Conservation (phyloP, 78 protist species). For the Planoprotostelium fungivorum region DNA sequence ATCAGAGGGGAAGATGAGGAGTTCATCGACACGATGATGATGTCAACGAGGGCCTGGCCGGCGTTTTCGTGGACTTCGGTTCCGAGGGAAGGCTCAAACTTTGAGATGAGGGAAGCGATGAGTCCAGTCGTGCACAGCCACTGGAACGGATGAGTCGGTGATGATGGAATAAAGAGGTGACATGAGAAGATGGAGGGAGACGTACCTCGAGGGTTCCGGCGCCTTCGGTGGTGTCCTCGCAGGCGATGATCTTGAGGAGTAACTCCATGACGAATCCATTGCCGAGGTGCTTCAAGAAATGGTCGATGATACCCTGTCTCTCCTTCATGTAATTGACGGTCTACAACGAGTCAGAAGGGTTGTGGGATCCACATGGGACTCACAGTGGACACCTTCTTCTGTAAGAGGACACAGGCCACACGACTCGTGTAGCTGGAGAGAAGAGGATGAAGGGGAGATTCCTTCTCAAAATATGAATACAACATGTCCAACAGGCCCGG, state of each 20-base stretch:
- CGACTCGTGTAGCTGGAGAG: not conserved
- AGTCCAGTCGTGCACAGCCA: slow-evolving; percentile 3
- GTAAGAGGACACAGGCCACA: not conserved
- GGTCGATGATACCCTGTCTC: slow-evolving; percentile 39
- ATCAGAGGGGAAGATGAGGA: slow-evolving; percentile 46
- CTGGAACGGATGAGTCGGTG: not conserved
- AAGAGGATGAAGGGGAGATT: slow-evolving; percentile 5
- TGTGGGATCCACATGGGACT: not conserved
- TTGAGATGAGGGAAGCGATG: not conserved
- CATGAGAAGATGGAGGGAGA: not conserved
- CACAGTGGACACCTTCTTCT: not conserved
- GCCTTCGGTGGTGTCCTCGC: slow-evolving; percentile 56
- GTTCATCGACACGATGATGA: slow-evolving; percentile 31
- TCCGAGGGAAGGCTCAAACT: not conserved
- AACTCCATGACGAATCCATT: slow-evolving; percentile 59
- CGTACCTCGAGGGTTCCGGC: slow-evolving; percentile 49
- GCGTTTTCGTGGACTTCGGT: slow-evolving; percentile 59
- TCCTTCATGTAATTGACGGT: slow-evolving; percentile 52
- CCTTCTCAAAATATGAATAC: not conserved
- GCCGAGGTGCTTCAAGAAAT: slow-evolving; percentile 52
- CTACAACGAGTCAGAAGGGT: not conserved
- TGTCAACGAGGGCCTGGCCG: slow-evolving; percentile 48
- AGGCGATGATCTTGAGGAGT: slow-evolving; percentile 39
- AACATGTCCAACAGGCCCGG: not conserved
- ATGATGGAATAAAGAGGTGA: not conserved